These are phyloP conservation scores for Dactylellina parvicollis DNA, from an alignment of 2,329 filamentous ascomycete genomes.

Conservation along the genomic window DNA sequence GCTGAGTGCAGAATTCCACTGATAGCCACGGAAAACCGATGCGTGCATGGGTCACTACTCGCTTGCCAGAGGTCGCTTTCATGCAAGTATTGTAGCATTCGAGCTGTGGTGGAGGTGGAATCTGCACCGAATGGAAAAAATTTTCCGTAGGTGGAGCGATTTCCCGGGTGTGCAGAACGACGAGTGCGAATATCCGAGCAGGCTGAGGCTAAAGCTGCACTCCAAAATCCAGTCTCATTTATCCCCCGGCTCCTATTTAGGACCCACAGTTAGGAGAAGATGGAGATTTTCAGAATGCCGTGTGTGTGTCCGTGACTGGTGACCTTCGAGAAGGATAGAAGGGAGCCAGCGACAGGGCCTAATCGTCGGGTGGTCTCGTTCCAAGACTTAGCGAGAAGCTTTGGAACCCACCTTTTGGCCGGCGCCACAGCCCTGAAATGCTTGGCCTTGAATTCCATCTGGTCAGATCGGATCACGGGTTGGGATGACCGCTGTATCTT, in stretches of 20 bases:
- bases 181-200: not conserved
- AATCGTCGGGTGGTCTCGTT: conserved; percentile 24
- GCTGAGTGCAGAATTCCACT: not conserved
- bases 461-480: not conserved
- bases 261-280: not conserved
- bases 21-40: conserved; percentile 16
- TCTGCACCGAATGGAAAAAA: conserved; percentile 16
- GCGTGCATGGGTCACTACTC: not conserved
- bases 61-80: not conserved
- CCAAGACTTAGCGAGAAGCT: conserved; percentile 28
- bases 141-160: conserved; percentile 25
- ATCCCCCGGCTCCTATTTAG: not conserved
- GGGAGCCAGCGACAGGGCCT: not conserved
- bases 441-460: conserved; percentile 3
- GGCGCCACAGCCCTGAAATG: conserved; percentile 23
- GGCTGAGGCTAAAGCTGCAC: not conserved
- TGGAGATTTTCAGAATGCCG: not conserved
- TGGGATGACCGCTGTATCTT: conserved; percentile 1
- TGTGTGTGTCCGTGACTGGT: not conserved
- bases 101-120: not conserved
- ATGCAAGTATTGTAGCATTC: conserved; percentile 8
- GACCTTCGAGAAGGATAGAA: not conserved
- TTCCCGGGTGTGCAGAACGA: not conserved
- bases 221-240: not conserved
- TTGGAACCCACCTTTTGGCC: not conserved